A percentile compares a stretch with the other conserved stretches of the same genome.
Conservation (phyloP, 345 rosid genomes). For the Citrus australasica region DNA sequence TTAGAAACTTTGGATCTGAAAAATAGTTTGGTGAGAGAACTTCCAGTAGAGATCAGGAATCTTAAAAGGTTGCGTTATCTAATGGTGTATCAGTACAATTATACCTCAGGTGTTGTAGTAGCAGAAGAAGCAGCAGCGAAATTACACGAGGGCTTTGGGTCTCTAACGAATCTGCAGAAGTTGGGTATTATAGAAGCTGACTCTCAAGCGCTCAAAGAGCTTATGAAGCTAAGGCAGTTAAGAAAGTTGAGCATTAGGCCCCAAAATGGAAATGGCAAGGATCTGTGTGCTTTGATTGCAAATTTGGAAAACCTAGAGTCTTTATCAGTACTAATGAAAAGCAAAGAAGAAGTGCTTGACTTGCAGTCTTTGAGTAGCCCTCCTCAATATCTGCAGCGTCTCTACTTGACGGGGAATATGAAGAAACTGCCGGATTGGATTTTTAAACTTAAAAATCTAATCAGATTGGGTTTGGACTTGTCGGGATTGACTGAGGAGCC, state of each 20-base stretch:
- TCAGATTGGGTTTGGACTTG: not conserved
- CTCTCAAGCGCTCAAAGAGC: not conserved
- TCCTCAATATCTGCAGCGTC: not conserved
- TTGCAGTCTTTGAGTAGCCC: not conserved
- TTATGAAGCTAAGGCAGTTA: not conserved
- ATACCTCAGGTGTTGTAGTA: fast-evolving
- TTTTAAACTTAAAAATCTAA: not conserved
- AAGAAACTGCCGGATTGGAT: constrained; percentile 9
- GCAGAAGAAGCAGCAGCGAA: too few relatives aligned
- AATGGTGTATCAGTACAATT: not conserved
- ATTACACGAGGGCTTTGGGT: not conserved
- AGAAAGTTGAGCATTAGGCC: constrained; percentile 6
- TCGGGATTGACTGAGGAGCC: not conserved
- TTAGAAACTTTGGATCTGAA: too few relatives aligned
- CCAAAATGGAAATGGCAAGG: not conserved
- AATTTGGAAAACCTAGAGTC: constrained; percentile 2
- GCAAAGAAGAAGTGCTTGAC: not conserved
- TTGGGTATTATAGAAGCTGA: too few relatives aligned
- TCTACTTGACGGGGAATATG: not conserved
- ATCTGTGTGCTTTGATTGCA: constrained; percentile 1
- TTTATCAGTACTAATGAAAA: not conserved
- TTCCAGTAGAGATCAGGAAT: too few relatives aligned
- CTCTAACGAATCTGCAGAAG: not conserved
- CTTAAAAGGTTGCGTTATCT: too few relatives aligned
- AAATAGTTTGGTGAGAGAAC: too few relatives aligned